Base-by-base conservation (phyloP, 2,329 filamentous ascomycete genomes). In the Colletotrichum simmondsii region DNA sequence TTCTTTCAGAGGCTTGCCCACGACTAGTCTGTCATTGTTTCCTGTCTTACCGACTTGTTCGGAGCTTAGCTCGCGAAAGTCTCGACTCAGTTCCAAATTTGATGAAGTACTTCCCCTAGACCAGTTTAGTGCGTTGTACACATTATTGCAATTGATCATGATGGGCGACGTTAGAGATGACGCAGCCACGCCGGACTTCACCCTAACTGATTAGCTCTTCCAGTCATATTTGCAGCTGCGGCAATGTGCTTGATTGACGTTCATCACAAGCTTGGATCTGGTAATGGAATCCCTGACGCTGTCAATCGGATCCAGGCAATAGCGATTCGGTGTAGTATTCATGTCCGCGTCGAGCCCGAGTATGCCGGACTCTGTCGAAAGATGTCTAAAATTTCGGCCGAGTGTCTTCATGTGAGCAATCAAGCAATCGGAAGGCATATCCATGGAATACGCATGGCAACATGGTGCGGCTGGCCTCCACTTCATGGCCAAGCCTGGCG, bases 381-480 rank as follows among this genome's bases (percentile, higher is more conserved):
- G 32, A 26, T 59, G 26, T 70, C 65, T 56, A 52, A 72, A 49
- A 69, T 42, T 60, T 60, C 60, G 60, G 35, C 65, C 60, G 42
- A 65, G 46, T 49, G 30, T n/a, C 37, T 28, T 19, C 12, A 24
- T 58, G 30, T 22, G 12, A 53, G 37, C 53, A 72, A 35, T 28
- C 28, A 24, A 35, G n/a, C 49, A 16, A 53, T n/a, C 28, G 52
- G n/a, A 30, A 14, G 30, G 52, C 14, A 19, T 32, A 26, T n/a
- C 16, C 22, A 22, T 19, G n/a, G 11, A 56, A 8, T 10, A 53
- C 37, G 49, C 49, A 32, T 24, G 52, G 58, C 59, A 30, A 57
- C 58, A 26, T 53, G 58, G 37, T 57, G 24, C 52, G 62, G 52
- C 24, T 56, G 52, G 49, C 28, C 14, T 28, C 64, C 26, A 35